Conservation (phyloP, 106 monocot genomes). For the Phalaenopsis aphrodite region DNA sequence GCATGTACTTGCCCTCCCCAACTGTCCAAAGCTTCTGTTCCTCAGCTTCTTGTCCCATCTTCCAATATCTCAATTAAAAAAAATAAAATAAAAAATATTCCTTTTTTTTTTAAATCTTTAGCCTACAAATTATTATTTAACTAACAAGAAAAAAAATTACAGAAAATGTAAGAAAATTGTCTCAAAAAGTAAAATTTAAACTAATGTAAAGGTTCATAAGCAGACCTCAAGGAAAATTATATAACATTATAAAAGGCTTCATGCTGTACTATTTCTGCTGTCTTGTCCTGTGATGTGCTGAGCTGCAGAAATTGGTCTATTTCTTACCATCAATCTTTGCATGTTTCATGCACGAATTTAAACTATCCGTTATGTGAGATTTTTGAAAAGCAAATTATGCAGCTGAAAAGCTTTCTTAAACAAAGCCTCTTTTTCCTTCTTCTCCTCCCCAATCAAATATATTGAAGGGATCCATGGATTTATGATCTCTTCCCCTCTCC, state of each 20-base stretch:
- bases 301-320: no score
- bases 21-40: constrained; percentile 45
- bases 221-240: constrained; percentile 9
- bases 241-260: no score
- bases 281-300: no score
- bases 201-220: constrained; percentile 12
- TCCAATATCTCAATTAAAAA: constrained; percentile 8
- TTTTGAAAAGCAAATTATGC: not conserved
- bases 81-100: no score
- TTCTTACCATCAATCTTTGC: no score
- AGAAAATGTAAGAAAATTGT: not conserved
- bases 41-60: constrained; percentile 62
- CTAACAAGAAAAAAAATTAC: not conserved
- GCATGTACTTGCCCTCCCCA: constrained; percentile 21
- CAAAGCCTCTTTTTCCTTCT: constrained; percentile 13
- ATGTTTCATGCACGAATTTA: no score
- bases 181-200: not conserved
- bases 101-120: not conserved
- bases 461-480: constrained; percentile 31
- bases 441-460: constrained; percentile 33
- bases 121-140: not conserved
- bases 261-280: no score
- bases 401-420: not conserved
- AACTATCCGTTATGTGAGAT: no score
- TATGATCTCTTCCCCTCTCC: not conserved